Evolutionary conservation across 2,329 filamentous ascomycete genomes (phyloP).

Genomic region (Pyrenochaeta sp.): DNA sequence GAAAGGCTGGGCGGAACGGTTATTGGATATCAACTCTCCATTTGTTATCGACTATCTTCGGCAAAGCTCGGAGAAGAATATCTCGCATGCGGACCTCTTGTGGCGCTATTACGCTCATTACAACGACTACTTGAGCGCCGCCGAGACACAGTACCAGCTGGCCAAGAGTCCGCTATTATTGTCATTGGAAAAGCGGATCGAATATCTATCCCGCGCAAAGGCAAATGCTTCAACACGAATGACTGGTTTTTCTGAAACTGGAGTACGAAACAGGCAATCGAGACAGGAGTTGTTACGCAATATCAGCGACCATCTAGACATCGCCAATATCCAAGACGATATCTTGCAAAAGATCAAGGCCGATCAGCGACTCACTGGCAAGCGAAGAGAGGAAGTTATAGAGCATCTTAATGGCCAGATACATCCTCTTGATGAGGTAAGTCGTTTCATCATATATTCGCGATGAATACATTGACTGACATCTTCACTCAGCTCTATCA

Average conservation of each 20-base stretch:
- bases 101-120: slow-evolving; percentile 93
- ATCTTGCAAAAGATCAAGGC: slow-evolving; percentile 78
- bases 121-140: slow-evolving; percentile 84
- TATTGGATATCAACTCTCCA: slow-evolving; percentile 83
- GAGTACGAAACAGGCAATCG: slow-evolving; percentile 67
- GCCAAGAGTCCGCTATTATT: slow-evolving; percentile 84
- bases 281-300: slow-evolving; percentile 87
- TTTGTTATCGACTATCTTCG: slow-evolving; percentile 88
- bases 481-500: slow-evolving; percentile 77
- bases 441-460: slow-evolving; percentile 41
- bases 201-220: slow-evolving; percentile 88
- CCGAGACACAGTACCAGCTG: slow-evolving; percentile 82
- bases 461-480: slow-evolving; percentile 28
- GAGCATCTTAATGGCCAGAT: slow-evolving; percentile 79
- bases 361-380: slow-evolving; percentile 73
- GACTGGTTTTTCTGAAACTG: slow-evolving; percentile 69
- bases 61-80: slow-evolving; percentile 74
- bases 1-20: slow-evolving; percentile 83
- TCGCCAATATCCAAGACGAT: slow-evolving; percentile 95
- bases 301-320: slow-evolving; percentile 85
- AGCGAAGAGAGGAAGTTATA: slow-evolving; percentile 71
- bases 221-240: slow-evolving; percentile 89
- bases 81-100: slow-evolving; percentile 85
- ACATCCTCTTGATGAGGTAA: slow-evolving; percentile 76
- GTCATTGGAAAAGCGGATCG: slow-evolving; percentile 83